Conservation (phyloP, 1,139 yeast species). For the Diutina mesorugosa region DNA sequence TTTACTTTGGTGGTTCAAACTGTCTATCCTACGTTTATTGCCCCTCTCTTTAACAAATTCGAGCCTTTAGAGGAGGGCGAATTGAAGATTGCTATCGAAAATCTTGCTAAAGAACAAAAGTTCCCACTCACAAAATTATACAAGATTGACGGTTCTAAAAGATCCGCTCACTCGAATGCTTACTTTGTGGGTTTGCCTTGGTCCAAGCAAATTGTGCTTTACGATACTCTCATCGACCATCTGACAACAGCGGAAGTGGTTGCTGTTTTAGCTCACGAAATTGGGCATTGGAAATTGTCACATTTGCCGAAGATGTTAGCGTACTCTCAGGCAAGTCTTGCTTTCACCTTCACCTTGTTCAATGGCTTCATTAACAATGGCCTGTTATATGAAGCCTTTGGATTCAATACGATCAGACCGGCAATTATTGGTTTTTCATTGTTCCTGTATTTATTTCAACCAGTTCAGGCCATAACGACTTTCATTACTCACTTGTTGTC, state of each 20-base stretch:
- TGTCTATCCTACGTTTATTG: conserved; percentile 68
- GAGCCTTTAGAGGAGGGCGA: conserved; percentile 88
- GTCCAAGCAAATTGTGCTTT: conserved; percentile 89
- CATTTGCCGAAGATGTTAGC: conserved; percentile 67
- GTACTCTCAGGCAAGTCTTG: conserved; percentile 51
- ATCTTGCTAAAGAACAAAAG: conserved; percentile 56
- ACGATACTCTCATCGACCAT: conserved; percentile 77
- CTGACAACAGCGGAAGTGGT: conserved; percentile 71
- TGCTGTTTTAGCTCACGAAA: conserved; percentile 93
- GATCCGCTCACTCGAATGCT: conserved; percentile 94
- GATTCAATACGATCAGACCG: conserved; percentile 58
- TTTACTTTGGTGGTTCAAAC: conserved; percentile 67
- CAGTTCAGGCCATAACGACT: conserved; percentile 57
- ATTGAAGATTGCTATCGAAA: conserved; percentile 68
- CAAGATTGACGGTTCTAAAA: conserved; percentile 89
- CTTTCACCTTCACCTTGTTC: conserved; percentile 56
- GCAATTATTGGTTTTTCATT: conserved; percentile 68
- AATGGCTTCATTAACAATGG: conserved; percentile 68
- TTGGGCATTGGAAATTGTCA: conserved; percentile 91
- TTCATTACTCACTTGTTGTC: conserved; percentile 59
- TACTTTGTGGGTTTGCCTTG: conserved; percentile 93
- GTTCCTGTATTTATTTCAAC: conserved; percentile 63
- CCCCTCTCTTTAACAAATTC: conserved; percentile 84
- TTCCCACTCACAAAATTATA: conserved; percentile 81
- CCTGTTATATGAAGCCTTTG: conserved; percentile 69